These are phyloP conservation scores for Talaromyces sp. DNA, from an alignment of 2,329 filamentous ascomycete genomes.

Conservation along the genomic window DNA sequence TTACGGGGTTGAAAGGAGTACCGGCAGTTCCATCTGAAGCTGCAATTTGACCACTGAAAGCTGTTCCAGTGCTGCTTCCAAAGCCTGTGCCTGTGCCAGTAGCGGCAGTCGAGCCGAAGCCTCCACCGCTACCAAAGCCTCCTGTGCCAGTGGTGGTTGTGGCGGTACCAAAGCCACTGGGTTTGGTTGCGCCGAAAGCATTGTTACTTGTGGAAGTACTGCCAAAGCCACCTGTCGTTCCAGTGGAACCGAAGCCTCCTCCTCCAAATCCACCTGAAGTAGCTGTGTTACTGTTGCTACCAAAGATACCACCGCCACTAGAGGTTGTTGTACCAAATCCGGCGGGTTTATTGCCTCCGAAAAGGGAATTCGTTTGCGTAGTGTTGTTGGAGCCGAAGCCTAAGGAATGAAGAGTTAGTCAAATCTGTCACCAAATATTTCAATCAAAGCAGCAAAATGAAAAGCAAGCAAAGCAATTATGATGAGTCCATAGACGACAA, in stretches of 20 bases:
- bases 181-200: slow-evolving; percentile 21
- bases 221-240: slow-evolving; percentile 21
- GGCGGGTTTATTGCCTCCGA: slow-evolving; percentile 10
- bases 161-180: slow-evolving; percentile 21
- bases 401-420: slow-evolving; percentile 17
- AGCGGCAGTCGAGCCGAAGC: slow-evolving; percentile 18
- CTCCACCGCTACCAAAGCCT: slow-evolving; percentile 24
- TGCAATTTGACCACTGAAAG: slow-evolving; percentile 35
- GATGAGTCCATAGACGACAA: background rate
- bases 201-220: slow-evolving; percentile 12
- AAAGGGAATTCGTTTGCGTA: slow-evolving; percentile 21
- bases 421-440: slow-evolving; percentile 13
- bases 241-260: slow-evolving; percentile 25
- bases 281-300: slow-evolving; percentile 26
- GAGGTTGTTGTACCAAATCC: slow-evolving; percentile 10
- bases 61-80: slow-evolving; percentile 36
- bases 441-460: background rate
- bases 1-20: slow-evolving; percentile 40
- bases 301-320: slow-evolving; percentile 25
- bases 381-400: slow-evolving; percentile 33
- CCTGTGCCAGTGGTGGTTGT: slow-evolving; percentile 16
- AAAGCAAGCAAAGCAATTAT: background rate
- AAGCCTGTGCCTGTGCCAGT: slow-evolving; percentile 24
- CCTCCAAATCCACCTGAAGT: slow-evolving; percentile 33
- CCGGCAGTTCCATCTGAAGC: slow-evolving; percentile 42